Evolutionary conservation across 331 rosid genomes (phyloP), one percentile per base, ranked within the genome.

Genomic region (Quercus lobata): DNA sequence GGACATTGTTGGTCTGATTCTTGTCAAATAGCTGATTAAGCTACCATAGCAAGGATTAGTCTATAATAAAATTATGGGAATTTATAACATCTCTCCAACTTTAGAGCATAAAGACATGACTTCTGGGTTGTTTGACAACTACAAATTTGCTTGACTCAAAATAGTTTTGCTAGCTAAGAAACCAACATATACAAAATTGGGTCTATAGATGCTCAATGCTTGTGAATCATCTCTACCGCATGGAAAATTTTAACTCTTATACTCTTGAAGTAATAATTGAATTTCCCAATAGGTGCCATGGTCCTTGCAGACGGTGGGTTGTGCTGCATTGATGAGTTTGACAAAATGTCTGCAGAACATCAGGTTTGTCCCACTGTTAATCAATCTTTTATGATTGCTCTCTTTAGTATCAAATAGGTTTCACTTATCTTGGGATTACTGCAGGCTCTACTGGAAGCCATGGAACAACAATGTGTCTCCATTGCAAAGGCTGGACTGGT

Each of bases 381-480:
- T 73, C 71, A 57, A 63, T 53, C 74, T 79, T 77, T 74, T 49
- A 74, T 73, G 55, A 58, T 78, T 77, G 68, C 80, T 63, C 76
- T 81, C 37, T 74, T 19, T 54, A 74, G 63, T 63, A 72, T 57
- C 54, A 80, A 62, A 56, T 79, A 70, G 55, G 30, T 76, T 54
- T 75, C 53, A 71, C 76, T 82, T 60, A 34, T 9, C 27, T 57
- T 76, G 79, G 73, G 32, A 79, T 84, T 54, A 60, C 68, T 73
- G 70, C 88, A 90, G 98, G 93, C 97, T 79, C 87, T 90, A 75
- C 89, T 96, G 72, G 98, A 95, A 88, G 99, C 97, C 79, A 95
- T 93, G 98, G 99, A 95, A 89, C 98, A 95, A 78, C 99, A 95
- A 57, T 89, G 99, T 80, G 98, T 95, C 74, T 95, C 99, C 21